A percentile compares a stretch with the other conserved stretches of the same genome.
phyloP scores from a whole-genome alignment of 164 flowering plant species.

The Magnolia kwangsiensis region DNA sequence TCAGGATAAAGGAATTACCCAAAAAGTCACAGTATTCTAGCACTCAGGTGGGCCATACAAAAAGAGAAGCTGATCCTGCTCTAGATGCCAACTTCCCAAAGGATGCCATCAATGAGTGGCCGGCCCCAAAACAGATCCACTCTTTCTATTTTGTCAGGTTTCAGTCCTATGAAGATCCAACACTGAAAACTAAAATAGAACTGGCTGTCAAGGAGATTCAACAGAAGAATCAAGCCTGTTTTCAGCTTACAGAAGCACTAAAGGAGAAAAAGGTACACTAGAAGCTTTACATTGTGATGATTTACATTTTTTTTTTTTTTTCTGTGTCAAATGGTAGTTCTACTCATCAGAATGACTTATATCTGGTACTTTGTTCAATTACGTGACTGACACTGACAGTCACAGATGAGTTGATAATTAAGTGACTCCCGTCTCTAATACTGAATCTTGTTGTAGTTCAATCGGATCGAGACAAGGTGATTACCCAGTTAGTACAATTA shows the following conservation, averaged over 20 bases:
- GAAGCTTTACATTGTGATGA: not conserved
- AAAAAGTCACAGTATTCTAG: no score
- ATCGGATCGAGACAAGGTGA: conserved; percentile 50
- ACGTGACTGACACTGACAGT: no score
- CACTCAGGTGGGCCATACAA: no score
- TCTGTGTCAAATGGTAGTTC: no score
- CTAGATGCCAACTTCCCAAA: conserved; percentile 44
- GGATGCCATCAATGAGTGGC: conserved; percentile 88
- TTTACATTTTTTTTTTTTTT: not conserved
- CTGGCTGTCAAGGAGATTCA: conserved; percentile 58
- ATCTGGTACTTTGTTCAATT: no score
- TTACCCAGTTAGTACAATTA: conserved; percentile 44
- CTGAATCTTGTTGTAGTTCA: conserved; percentile 21
- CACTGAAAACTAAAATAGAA: conserved; percentile 60
- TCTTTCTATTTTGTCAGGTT: conserved; percentile 53
- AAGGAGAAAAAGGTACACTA: conserved; percentile 57
- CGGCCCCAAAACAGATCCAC: conserved; percentile 63
- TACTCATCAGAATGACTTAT: no score
- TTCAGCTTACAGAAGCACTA: conserved; percentile 42
- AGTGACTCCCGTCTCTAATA: not conserved
- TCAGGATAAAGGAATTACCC: no score
- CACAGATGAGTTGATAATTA: not conserved
- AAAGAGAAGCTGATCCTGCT: conserved; percentile 31
- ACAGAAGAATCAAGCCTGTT: conserved; percentile 51
- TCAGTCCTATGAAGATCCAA: conserved; percentile 67